Conservation (phyloP, 1,284 basidiomycete genomes). For the Tremellales sp. region DNA sequence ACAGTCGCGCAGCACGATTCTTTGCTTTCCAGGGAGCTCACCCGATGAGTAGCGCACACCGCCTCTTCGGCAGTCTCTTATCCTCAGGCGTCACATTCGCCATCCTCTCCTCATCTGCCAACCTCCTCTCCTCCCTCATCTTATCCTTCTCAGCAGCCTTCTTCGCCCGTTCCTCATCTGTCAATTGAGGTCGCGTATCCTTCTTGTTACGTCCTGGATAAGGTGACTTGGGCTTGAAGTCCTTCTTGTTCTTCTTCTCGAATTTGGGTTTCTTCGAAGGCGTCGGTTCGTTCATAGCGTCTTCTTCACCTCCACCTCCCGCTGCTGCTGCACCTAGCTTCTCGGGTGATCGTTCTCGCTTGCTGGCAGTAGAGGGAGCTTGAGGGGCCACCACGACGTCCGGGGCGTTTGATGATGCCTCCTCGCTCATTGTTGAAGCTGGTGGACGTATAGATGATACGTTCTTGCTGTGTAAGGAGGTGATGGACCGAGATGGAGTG, state of each 20-base stretch:
- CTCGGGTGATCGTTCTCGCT: too few species aligned
- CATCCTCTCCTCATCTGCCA: conserved; percentile 13
- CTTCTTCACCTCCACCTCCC: too few species aligned
- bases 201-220: background rate
- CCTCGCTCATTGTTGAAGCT: background rate
- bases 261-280: background rate
- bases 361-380: too few species aligned
- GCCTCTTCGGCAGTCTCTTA: conserved; percentile 52
- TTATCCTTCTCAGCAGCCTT: conserved; percentile 7
- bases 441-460: background rate
- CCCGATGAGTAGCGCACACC: conserved; percentile 55
- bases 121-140: conserved; percentile 9
- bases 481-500: too few species aligned
- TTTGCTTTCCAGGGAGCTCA: too few species aligned
- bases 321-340: too few species aligned
- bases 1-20: background rate
- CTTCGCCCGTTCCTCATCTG: background rate
- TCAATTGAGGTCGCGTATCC: background rate
- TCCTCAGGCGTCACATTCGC: conserved; percentile 3
- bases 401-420: background rate
- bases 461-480: too few species aligned
- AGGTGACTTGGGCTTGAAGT: background rate
- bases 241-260: background rate
- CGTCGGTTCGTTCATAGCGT: background rate
- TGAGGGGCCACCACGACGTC: background rate